Conservation (phyloP, 176 grass and related monocot genomes). For the Cymbopogon citratus region DNA sequence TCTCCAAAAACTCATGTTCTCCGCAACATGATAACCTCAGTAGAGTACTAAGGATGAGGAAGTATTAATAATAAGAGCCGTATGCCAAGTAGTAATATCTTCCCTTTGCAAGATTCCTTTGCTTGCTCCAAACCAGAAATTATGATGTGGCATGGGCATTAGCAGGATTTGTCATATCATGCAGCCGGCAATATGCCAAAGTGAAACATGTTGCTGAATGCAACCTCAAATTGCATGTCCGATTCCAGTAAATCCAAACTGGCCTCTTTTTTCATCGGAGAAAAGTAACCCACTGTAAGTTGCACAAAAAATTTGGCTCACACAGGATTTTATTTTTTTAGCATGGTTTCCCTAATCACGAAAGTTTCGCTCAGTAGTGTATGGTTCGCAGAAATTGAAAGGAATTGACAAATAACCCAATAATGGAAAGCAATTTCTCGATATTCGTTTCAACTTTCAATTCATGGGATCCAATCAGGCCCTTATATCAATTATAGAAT, state of each 20-base stretch:
- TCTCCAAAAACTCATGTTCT: background rate
- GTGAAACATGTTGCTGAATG: slow-evolving; percentile 14
- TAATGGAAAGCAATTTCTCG: too few relatives aligned
- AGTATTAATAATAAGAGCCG: slow-evolving; percentile 12
- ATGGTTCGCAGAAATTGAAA: too few relatives aligned
- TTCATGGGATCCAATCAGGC: too few relatives aligned
- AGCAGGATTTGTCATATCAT: slow-evolving; percentile 12
- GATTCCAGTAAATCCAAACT: slow-evolving; percentile 12
- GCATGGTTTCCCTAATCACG: background rate
- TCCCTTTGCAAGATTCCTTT: background rate
- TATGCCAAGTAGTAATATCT: background rate
- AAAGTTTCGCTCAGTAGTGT: background rate
- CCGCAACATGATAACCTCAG: background rate
- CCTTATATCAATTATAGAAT: background rate
- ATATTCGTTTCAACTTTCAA: too few relatives aligned
- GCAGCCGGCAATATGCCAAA: background rate
- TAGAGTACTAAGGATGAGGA: slow-evolving; percentile 8
- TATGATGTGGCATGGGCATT: slow-evolving; percentile 9
- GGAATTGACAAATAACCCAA: too few relatives aligned
- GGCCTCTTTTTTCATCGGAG: background rate
- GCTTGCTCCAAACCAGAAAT: slow-evolving; percentile 11
- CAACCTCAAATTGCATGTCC: slow-evolving; percentile 1
- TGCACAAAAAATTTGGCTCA: background rate
- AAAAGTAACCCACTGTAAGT: background rate
- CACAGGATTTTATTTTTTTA: background rate